Conservation (phyloP, 2,329 filamentous ascomycete species). For the Verticillium isaacii region DNA sequence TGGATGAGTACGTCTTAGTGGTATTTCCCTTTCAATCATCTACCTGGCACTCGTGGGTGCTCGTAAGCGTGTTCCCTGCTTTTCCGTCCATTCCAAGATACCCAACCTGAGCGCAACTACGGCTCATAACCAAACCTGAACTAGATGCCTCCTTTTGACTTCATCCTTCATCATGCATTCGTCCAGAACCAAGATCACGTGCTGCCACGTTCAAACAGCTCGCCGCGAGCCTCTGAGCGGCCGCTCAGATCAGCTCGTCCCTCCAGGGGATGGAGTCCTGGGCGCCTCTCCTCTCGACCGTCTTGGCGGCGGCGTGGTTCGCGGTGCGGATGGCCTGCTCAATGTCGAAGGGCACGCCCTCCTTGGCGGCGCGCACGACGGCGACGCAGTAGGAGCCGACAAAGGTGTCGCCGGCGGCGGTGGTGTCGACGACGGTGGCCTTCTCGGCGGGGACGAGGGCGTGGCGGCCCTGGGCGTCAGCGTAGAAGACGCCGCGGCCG, state of each 20-base stretch:
- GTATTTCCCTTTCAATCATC: not conserved
- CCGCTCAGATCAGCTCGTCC: slow-evolving; percentile 27
- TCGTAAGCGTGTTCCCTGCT: not conserved
- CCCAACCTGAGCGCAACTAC: not conserved
- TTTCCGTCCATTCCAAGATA: not conserved
- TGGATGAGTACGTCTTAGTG: not conserved
- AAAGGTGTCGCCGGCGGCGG: slow-evolving; percentile 91
- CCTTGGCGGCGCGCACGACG: slow-evolving; percentile 45
- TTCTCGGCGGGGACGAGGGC: slow-evolving; percentile 59
- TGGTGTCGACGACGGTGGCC: slow-evolving; percentile 82
- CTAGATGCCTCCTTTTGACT: not conserved
- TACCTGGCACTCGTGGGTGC: not conserved
- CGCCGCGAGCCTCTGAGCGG: no score
- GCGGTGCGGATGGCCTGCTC: slow-evolving; percentile 55
- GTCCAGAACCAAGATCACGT: no score
- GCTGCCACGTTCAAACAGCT: no score
- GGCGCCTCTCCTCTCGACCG: slow-evolving; percentile 35
- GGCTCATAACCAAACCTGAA: not conserved
- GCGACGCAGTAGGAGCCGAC: slow-evolving; percentile 81
- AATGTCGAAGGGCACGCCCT: slow-evolving; percentile 40
- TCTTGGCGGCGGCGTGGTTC: slow-evolving; percentile 34
- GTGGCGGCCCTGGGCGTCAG: slow-evolving; percentile 34
- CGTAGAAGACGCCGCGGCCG: slow-evolving; percentile 69
- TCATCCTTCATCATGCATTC: slow-evolving; percentile 1
- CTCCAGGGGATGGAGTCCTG: slow-evolving; percentile 40